These are phyloP conservation scores for Colletotrichum musicola DNA, from an alignment of 2,329 filamentous ascomycete species.

Conservation along the genomic window DNA sequence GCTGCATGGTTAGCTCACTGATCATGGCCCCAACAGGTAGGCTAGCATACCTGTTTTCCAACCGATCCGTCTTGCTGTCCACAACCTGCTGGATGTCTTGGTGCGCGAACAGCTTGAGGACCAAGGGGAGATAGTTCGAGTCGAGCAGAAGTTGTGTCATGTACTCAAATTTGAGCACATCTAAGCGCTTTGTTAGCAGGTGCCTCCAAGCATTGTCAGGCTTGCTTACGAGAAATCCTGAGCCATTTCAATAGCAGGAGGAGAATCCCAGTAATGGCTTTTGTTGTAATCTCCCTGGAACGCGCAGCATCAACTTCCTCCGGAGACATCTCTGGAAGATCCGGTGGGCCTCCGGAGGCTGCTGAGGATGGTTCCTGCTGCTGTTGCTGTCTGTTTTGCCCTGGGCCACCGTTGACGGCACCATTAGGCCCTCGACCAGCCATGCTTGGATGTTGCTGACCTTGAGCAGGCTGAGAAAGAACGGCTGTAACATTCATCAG, in stretches of 20 bases:
- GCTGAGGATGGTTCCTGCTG: constrained; percentile 39
- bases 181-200: constrained; percentile 56
- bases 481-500: constrained; percentile 89
- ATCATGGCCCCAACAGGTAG: constrained; percentile 40
- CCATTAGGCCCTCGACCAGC: constrained; percentile 53
- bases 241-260: constrained; percentile 96
- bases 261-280: constrained; percentile 91
- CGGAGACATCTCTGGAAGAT: constrained; percentile 63
- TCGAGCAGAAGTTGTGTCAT: constrained; percentile 93
- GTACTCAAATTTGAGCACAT: constrained; percentile 96
- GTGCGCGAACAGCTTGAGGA: constrained; percentile 92
- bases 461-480: constrained; percentile 69
- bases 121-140: constrained; percentile 92
- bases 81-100: constrained; percentile 94
- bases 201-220: constrained; percentile 38
- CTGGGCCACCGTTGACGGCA: constrained; percentile 55
- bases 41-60: constrained; percentile 78
- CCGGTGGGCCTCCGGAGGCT: constrained; percentile 44
- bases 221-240: constrained; percentile 84
- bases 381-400: constrained; percentile 48
- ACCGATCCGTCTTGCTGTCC: constrained; percentile 84
- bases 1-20: constrained; percentile 55
- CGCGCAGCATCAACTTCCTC: constrained; percentile 88
- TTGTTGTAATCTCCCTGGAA: constrained; percentile 87
- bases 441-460: constrained; percentile 59